Conservation (phyloP, 495 filamentous ascomycete species). For the Penicillium pulvis region DNA sequence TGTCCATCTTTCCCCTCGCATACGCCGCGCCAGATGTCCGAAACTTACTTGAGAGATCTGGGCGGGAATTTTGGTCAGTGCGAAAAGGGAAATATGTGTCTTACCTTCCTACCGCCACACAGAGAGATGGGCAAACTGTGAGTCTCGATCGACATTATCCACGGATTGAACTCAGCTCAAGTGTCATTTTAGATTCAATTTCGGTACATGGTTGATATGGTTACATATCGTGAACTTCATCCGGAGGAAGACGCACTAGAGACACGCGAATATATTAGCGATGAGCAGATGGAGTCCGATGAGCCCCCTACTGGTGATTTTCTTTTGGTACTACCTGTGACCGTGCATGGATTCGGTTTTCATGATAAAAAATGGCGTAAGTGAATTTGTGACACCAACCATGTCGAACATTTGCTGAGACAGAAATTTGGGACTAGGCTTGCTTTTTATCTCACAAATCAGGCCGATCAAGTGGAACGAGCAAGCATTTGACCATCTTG, state of each 20-base stretch:
- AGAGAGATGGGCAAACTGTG: too few relatives aligned
- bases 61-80: too few relatives aligned
- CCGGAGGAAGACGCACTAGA: background rate
- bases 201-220: slow-evolving; percentile 4
- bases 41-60: too few relatives aligned
- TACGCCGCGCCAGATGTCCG: too few relatives aligned
- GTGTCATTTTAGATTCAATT: background rate
- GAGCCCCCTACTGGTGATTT: background rate
- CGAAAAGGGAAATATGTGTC: too few relatives aligned
- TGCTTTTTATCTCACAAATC: background rate
- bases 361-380: slow-evolving; percentile 6
- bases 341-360: background rate
- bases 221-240: background rate
- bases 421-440: too few relatives aligned
- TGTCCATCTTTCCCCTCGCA: background rate
- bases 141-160: too few relatives aligned
- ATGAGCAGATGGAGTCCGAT: background rate
- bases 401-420: too few relatives aligned
- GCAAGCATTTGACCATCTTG: slow-evolving; percentile 53
- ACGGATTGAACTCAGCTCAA: background rate
- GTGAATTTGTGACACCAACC: background rate
- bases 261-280: background rate
- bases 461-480: slow-evolving; percentile 45
- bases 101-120: too few relatives aligned
- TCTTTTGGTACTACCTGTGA: background rate